Conservation (phyloP, 1,139 yeast species). For the Blastobotrys proliferans region DNA sequence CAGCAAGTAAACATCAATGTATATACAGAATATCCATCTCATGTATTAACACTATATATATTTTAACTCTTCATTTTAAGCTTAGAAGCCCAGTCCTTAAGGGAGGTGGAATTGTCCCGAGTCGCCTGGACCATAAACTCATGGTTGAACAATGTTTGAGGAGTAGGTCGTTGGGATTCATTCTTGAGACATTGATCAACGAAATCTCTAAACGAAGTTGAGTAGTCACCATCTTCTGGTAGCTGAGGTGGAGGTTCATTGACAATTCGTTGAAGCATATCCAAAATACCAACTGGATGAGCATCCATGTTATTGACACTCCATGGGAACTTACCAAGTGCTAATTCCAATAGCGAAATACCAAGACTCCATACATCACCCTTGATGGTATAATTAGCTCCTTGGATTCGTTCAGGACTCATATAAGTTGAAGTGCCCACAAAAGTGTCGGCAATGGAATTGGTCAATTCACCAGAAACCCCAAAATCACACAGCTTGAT, state of each 20-base stretch:
- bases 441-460: conserved; percentile 92
- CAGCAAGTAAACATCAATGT: not conserved
- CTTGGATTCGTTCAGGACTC: conserved; percentile 98
- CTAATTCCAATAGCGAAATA: conserved; percentile 79
- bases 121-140: conserved; percentile 46
- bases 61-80: conserved; percentile 13
- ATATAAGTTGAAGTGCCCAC: conserved; percentile 96
- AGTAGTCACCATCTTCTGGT: conserved; percentile 40
- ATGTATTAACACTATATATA: not conserved
- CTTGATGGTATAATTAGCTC: conserved; percentile 84
- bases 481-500: conserved; percentile 92
- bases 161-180: conserved; percentile 58
- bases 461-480: conserved; percentile 83
- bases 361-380: conserved; percentile 98
- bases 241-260: conserved; percentile 86
- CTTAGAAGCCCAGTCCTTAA: conserved; percentile 48
- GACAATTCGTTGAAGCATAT: conserved; percentile 84
- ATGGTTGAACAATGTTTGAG: conserved; percentile 49
- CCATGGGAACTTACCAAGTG: conserved; percentile 73
- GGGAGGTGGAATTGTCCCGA: conserved; percentile 39
- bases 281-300: conserved; percentile 69
- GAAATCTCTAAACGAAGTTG: conserved; percentile 52
- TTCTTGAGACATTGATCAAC: conserved; percentile 70
- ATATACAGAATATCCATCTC: not conserved
- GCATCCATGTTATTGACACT: conserved; percentile 32